phyloP scores from a whole-genome alignment of 345 rosid genomes.

The Murraya paniculata region DNA sequence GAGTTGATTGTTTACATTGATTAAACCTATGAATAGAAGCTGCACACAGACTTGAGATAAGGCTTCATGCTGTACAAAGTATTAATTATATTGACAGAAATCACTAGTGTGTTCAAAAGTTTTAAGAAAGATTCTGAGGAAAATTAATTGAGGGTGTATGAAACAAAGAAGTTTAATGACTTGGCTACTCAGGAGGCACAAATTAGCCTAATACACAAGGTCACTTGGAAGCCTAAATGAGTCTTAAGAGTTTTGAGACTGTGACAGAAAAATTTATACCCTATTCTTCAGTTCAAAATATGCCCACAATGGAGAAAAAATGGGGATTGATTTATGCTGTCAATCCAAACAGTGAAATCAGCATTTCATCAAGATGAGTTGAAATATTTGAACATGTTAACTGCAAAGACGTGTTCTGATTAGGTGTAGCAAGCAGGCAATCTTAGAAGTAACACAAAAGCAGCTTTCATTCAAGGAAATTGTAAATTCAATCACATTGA shows the following conservation, averaged over 20 bases:
- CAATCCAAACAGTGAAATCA: neutral
- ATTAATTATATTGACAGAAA: neutral
- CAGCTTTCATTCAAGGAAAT: neutral
- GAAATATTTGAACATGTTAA: neutral
- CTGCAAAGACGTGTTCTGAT: neutral
- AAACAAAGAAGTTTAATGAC: neutral
- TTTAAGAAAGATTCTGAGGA: neutral
- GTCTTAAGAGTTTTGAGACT: neutral
- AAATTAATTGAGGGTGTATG: neutral
- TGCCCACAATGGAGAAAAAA: neutral
- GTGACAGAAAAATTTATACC: neutral
- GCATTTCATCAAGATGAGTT: neutral
- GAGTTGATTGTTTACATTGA: neutral
- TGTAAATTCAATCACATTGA: neutral
- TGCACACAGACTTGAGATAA: neutral
- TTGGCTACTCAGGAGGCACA: too few species aligned
- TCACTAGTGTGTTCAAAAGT: neutral
- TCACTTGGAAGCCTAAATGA: neutral
- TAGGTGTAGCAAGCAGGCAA: neutral
- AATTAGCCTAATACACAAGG: neutral
- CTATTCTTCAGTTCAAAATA: neutral
- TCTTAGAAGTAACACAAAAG: neutral
- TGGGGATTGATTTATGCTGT: neutral
- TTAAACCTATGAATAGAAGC: neutral
- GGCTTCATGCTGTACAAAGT: neutral